These are phyloP conservation scores for Agaricales sp. DNA, from an alignment of 1,284 basidiomycete genomes.

Conservation along the genomic window DNA sequence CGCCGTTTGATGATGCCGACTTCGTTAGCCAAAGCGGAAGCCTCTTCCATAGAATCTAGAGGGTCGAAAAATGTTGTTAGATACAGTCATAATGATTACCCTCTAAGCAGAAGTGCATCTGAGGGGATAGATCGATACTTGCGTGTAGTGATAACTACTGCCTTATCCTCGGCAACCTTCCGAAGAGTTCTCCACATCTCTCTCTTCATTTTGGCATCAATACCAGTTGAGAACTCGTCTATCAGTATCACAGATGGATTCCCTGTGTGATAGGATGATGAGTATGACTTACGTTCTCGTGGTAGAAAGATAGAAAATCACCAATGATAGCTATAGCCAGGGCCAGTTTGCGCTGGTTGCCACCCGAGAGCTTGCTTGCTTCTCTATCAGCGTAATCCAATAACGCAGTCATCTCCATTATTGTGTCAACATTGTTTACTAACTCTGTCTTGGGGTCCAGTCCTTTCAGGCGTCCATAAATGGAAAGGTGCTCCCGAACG, in stretches of 20 bases:
- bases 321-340: conserved; percentile 74
- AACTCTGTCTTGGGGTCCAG: conserved; percentile 40
- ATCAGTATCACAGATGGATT: conserved; percentile 73
- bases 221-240: conserved; percentile 77
- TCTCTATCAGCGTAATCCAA: conserved; percentile 54
- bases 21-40: conserved; percentile 62
- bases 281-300: not conserved
- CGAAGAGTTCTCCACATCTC: conserved; percentile 74
- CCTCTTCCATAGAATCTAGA: conserved; percentile 77
- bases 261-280: conserved; percentile 26
- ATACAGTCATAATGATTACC: not conserved
- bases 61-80: not conserved
- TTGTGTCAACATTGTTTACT: conserved; percentile 39
- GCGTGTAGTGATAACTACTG: conserved; percentile 64
- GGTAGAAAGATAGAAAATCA: conserved; percentile 13
- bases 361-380: conserved; percentile 67
- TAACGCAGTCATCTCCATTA: conserved; percentile 54
- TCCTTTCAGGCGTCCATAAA: conserved; percentile 65
- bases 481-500: conserved; percentile 62
- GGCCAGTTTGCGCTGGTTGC: conserved; percentile 72
- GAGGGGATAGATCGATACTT: conserved; percentile 15
- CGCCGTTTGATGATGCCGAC: conserved; percentile 64
- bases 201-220: conserved; percentile 76
- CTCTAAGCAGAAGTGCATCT: conserved; percentile 1
- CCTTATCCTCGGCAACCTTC: conserved; percentile 52